Evolutionary conservation across 495 filamentous ascomycete genomes (phyloP).

Genomic region (Tuber borchii): DNA sequence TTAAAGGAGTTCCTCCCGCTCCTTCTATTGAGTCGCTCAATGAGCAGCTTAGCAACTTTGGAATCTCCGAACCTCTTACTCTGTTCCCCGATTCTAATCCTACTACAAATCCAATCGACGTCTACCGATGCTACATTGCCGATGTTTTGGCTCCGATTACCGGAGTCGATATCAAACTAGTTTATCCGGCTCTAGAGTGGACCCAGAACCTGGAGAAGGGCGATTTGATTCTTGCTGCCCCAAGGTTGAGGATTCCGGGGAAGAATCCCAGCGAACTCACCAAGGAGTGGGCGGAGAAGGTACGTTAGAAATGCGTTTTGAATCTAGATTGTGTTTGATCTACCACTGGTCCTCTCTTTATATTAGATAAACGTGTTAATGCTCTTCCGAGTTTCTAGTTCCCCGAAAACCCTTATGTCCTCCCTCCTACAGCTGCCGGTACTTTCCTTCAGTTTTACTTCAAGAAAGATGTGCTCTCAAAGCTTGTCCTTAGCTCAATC

Average conservation of each 20-base stretch:
- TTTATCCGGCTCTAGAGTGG: slow-evolving; percentile 74
- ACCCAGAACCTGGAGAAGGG: slow-evolving; percentile 82
- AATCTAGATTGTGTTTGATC: background rate
- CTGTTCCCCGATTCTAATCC: slow-evolving; percentile 56
- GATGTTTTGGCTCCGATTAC: slow-evolving; percentile 64
- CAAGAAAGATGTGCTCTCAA: slow-evolving; percentile 54
- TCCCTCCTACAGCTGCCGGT: slow-evolving; percentile 57
- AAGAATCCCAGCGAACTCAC: slow-evolving; percentile 69
- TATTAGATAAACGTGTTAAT: background rate
- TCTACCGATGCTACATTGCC: slow-evolving; percentile 79
- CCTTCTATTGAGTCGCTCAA: slow-evolving; percentile 36
- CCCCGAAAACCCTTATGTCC: slow-evolving; percentile 65
- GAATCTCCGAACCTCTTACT: slow-evolving; percentile 39
- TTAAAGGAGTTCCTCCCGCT: slow-evolving; percentile 24
- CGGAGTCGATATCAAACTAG: slow-evolving; percentile 64
- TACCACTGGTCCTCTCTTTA: background rate
- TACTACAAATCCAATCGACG: slow-evolving; percentile 73
- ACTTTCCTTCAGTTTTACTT: slow-evolving; percentile 79
- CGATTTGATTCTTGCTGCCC: slow-evolving; percentile 72
- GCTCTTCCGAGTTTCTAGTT: slow-evolving; percentile 47
- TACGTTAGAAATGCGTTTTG: slow-evolving; percentile 21
- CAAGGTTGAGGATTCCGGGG: slow-evolving; percentile 72
- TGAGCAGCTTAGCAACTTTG: slow-evolving; percentile 40
- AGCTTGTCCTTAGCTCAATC: slow-evolving; percentile 59
- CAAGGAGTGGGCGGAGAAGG: slow-evolving; percentile 64